Conservation (phyloP, 2,329 filamentous ascomycete genomes). For the Fusarium compactum region DNA sequence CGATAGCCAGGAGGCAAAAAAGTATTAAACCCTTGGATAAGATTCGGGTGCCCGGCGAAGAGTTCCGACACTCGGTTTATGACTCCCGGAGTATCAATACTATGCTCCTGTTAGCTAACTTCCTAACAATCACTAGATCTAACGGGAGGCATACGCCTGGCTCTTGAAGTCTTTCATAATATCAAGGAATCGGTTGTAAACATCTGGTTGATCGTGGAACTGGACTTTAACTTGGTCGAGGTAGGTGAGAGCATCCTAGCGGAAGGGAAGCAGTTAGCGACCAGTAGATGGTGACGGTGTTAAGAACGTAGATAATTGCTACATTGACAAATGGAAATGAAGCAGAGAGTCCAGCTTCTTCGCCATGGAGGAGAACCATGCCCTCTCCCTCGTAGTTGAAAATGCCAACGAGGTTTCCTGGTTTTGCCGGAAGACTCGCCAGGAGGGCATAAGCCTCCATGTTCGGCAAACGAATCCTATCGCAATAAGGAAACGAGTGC, state of each 20-base stretch:
- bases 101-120: conserved; percentile 52
- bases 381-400: conserved; percentile 42
- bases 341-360: conserved; percentile 37
- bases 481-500: neutral
- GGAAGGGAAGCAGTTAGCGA: conserved; percentile 29
- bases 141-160: conserved; percentile 76
- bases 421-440: conserved; percentile 13
- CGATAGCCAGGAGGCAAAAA: conserved; percentile 95
- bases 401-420: conserved; percentile 39
- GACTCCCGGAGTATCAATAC: conserved; percentile 96
- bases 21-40: conserved; percentile 98
- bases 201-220: conserved; percentile 95
- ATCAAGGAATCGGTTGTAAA: conserved; percentile 96
- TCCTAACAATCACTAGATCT: neutral
- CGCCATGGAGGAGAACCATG: conserved; percentile 35
- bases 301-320: conserved; percentile 28
- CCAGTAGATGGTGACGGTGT: neutral
- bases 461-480: conserved; percentile 3
- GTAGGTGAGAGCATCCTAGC: conserved; percentile 84
- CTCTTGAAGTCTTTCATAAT: conserved; percentile 99
- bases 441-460: conserved; percentile 26
- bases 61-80: conserved; percentile 96
- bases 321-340: conserved; percentile 44
- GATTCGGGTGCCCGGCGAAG: conserved; percentile 93
- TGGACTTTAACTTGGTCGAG: conserved; percentile 98